A percentile compares a stretch with the other conserved stretches of the same genome.
These are phyloP conservation scores for Cladophialophora exuberans DNA, from an alignment of 2,329 filamentous ascomycete species.

Conservation along the genomic window DNA sequence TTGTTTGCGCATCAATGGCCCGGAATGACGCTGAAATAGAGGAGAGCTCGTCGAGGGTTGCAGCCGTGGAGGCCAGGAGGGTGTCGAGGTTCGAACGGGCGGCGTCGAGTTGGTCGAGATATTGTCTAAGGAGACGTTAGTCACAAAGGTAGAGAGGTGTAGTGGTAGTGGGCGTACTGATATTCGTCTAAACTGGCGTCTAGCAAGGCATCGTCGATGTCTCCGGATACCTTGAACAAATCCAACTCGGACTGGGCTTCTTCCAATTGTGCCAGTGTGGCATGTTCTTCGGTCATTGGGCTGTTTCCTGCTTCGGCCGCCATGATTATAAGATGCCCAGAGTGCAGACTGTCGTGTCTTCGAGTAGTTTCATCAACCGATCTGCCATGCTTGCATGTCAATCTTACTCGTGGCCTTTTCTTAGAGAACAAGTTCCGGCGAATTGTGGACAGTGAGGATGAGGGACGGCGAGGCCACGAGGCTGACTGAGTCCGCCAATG, in stretches of 20 bases:
- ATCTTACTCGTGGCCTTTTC: too few species aligned
- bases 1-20: conserved; percentile 84
- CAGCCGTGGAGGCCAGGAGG: conserved; percentile 75
- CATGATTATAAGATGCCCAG: conserved; percentile 10
- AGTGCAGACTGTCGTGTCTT: not conserved
- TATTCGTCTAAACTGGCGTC: conserved; percentile 86
- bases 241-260: conserved; percentile 56
- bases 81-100: conserved; percentile 81
- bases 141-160: conserved; percentile 18
- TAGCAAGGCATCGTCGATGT: conserved; percentile 68
- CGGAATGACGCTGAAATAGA: conserved; percentile 84
- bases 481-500: conserved; percentile 4
- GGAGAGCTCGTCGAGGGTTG: conserved; percentile 74
- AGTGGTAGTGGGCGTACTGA: conserved; percentile 58
- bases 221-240: conserved; percentile 62
- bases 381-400: not conserved
- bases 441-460: too few species aligned
- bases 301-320: conserved; percentile 1
- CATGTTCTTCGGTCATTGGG: conserved; percentile 15
- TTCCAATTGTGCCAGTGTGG: conserved; percentile 30
- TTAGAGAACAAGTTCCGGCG: too few species aligned
- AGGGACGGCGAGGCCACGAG: not conserved
- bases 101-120: conserved; percentile 77
- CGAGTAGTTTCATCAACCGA: not conserved
- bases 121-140: conserved; percentile 59